phyloP scores from a whole-genome alignment of 495 filamentous ascomycete species.

The Glutinoglossum americanum region DNA sequence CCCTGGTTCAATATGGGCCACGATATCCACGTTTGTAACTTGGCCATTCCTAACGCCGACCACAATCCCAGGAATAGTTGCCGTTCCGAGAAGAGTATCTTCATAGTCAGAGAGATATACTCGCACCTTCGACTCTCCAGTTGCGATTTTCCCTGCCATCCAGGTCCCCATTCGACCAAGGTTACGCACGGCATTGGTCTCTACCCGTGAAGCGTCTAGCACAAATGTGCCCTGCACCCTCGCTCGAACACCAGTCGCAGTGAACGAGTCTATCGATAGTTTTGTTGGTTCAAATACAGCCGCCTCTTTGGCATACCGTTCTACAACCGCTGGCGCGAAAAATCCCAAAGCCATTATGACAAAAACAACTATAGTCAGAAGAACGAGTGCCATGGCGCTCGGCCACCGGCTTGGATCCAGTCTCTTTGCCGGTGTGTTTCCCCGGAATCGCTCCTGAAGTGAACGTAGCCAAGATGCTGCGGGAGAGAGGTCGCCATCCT shows the following conservation, averaged over 20 bases:
- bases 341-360: slow-evolving; percentile 42
- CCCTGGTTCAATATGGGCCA: slow-evolving; percentile 51
- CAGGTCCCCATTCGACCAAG: slow-evolving; percentile 63
- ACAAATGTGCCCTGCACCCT: slow-evolving; percentile 60
- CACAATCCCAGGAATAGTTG: slow-evolving; percentile 46
- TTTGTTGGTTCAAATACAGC: slow-evolving; percentile 57
- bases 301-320: slow-evolving; percentile 71
- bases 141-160: slow-evolving; percentile 55
- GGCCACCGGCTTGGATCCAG: slow-evolving; percentile 27
- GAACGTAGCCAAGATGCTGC: not conserved
- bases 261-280: slow-evolving; percentile 67
- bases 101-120: slow-evolving; percentile 73
- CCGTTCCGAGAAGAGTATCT: slow-evolving; percentile 55
- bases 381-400: slow-evolving; percentile 28
- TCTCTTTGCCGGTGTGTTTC: not conserved
- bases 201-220: slow-evolving; percentile 54
- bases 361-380: slow-evolving; percentile 27
- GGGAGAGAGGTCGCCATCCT: slow-evolving; percentile 6
- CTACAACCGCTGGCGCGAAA: slow-evolving; percentile 53
- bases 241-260: slow-evolving; percentile 47
- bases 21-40: slow-evolving; percentile 52
- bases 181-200: slow-evolving; percentile 43
- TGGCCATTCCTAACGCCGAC: slow-evolving; percentile 57
- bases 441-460: not conserved
- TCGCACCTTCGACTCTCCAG: slow-evolving; percentile 41